Base-by-base conservation (phyloP, 129 eudicot species). In the Flaveria bidentis region DNA sequence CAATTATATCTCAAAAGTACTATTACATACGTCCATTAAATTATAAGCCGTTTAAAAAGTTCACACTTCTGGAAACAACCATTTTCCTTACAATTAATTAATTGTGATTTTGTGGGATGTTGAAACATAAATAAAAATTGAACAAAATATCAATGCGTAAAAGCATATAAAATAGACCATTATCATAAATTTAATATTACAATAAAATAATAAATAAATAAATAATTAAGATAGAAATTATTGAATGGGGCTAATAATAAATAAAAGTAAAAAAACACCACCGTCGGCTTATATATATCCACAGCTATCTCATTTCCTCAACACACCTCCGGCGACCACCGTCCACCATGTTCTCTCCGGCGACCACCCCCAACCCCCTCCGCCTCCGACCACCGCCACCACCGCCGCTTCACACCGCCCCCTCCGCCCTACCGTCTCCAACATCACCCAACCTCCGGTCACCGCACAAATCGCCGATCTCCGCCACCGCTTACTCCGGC, bases 401-500 rank as follows among this genome's bases (percentile, higher is more conserved):
- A 13, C 82, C 56, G 14, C 58, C 79, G 18, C 15, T 69, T 12
- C 68, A 57, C 44, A 14, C 77, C 71, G 25, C 81, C 53, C 58
- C 53, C 23, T 8, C 17, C 26, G 8, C 81, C 13, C 72, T 70
- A 0, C 69, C 73, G 2, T 68, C 78, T 2, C 76, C 84, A 5
- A 51, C 78, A 7, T 78, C 83, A 0, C 81, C 80, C 17, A 75
- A 52, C 77, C 18, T 82, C 74, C 81, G 68, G 63, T 74, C 76
- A 65, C 71, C 78, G 12, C 81, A 71, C 2, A 17, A 78, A 18
- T n/a, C 87, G 39, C 79, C 85, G 4, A 47, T 75, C 78, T 69
- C 82, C 67, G 81, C 87, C 56, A 67, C 88, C 9, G 73, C 69
- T 1, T 82, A 82, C 74, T 80, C 85, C 14, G 77, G 77, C 44